Conservation (phyloP, 2,329 filamentous ascomycete species). For the Diaporthe vaccinii region DNA sequence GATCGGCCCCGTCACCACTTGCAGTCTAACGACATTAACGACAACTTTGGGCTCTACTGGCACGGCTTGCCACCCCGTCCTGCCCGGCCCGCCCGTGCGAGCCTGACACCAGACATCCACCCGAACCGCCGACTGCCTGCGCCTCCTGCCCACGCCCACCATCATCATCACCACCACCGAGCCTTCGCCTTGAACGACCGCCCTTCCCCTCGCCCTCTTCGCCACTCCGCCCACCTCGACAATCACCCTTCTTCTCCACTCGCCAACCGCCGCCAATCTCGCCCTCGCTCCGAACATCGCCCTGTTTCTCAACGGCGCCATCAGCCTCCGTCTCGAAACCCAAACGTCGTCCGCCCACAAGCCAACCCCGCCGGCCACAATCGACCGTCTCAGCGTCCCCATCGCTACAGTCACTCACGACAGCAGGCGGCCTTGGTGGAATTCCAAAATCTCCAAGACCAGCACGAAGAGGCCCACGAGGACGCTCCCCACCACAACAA, state of each 20-base stretch:
- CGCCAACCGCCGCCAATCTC: neutral
- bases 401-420: neutral
- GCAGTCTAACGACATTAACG: conserved; percentile 17
- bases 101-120: conserved; percentile 37
- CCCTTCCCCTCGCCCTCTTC: neutral
- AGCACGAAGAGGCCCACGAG: neutral
- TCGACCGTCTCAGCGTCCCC: neutral
- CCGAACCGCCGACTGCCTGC: conserved; percentile 36
- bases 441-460: neutral
- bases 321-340: neutral
- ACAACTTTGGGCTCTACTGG: neutral
- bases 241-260: neutral
- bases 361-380: neutral
- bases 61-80: conserved; percentile 31
- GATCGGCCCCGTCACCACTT: conserved; percentile 21
- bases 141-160: neutral
- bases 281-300: neutral
- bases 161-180: neutral
- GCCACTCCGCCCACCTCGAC: neutral
- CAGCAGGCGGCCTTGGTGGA: neutral
- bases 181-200: neutral
- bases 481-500: neutral
- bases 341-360: neutral
- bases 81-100: conserved; percentile 25
- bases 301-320: neutral